Evolutionary conservation across 2,329 filamentous ascomycete species (phyloP).

Genomic region (Trichoderma breve): DNA sequence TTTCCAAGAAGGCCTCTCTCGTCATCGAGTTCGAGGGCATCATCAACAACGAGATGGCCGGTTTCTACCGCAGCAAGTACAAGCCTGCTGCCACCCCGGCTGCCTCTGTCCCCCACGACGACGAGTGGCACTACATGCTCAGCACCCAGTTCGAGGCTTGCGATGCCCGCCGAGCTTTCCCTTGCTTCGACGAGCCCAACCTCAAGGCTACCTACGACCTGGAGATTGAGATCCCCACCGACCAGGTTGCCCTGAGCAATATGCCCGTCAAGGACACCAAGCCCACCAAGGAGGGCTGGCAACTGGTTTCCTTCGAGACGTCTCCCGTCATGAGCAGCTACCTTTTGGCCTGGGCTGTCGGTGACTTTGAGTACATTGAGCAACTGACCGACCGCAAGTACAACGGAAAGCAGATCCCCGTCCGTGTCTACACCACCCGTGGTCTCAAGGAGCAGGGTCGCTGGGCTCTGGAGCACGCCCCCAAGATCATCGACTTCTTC

Average conservation of each 20-base stretch:
- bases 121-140: conserved; percentile 70
- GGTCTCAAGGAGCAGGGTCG: conserved; percentile 91
- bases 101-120: conserved; percentile 73
- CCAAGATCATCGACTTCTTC: conserved; percentile 93
- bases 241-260: conserved; percentile 87
- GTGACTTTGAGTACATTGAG: conserved; percentile 96
- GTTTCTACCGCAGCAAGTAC: conserved; percentile 93
- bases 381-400: conserved; percentile 86
- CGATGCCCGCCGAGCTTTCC: conserved; percentile 91
- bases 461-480: conserved; percentile 86
- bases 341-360: conserved; percentile 88
- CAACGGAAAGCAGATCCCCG: conserved; percentile 85
- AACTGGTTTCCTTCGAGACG: conserved; percentile 74
- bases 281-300: conserved; percentile 61
- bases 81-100: conserved; percentile 72
- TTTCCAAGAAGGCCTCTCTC: conserved; percentile 63
- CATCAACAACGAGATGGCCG: conserved; percentile 88
- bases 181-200: conserved; percentile 97
- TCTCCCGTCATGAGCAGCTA: conserved; percentile 92
- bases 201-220: conserved; percentile 96
- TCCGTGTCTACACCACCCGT: conserved; percentile 91
- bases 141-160: conserved; percentile 98
- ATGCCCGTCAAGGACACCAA: conserved; percentile 81
- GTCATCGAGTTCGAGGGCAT: conserved; percentile 73
- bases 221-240: conserved; percentile 83